phyloP scores from a whole-genome alignment of 208 protist genomes.

The Leishmania martiniquensis region DNA sequence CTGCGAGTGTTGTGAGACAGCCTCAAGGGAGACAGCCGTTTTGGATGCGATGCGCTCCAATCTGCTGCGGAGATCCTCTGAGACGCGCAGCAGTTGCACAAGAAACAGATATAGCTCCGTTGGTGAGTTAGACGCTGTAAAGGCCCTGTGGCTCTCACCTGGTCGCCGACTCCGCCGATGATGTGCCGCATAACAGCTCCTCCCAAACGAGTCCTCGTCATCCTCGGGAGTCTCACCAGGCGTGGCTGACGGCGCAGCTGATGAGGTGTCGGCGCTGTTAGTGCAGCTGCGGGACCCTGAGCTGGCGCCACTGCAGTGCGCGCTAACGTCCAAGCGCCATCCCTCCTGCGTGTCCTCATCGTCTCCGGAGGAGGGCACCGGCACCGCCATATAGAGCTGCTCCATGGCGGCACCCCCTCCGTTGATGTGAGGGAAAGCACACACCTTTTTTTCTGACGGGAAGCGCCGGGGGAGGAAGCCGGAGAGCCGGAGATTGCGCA shows the following conservation, averaged over 20 bases:
- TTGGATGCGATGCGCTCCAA: not conserved
- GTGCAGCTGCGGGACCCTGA: not conserved
- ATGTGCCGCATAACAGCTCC: not conserved
- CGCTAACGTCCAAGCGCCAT: constrained; percentile 33
- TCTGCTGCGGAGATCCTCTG: constrained; percentile 18
- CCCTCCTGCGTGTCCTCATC: constrained; percentile 4
- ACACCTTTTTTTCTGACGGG: not conserved
- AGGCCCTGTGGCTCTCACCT: not conserved
- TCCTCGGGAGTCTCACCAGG: not conserved
- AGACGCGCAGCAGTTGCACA: not conserved
- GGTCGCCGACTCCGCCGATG: not conserved
- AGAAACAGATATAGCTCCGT: constrained; percentile 13
- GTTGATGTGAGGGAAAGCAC: not conserved
- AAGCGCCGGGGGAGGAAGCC: too few species aligned
- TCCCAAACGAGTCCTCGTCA: not conserved
- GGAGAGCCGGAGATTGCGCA: not conserved
- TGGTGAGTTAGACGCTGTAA: constrained; percentile 15
- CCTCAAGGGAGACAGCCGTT: not conserved
- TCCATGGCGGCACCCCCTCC: constrained; percentile 23
- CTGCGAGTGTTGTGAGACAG: not conserved
- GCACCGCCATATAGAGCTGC: constrained; percentile 38
- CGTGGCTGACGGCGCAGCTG: not conserved
- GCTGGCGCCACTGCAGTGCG: constrained; percentile 22
- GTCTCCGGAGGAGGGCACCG: constrained; percentile 25
- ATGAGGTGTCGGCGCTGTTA: not conserved